These are phyloP conservation scores for Rhexocercosporidium sp. DNA, from an alignment of 2,329 filamentous ascomycete species.

Conservation along the genomic window DNA sequence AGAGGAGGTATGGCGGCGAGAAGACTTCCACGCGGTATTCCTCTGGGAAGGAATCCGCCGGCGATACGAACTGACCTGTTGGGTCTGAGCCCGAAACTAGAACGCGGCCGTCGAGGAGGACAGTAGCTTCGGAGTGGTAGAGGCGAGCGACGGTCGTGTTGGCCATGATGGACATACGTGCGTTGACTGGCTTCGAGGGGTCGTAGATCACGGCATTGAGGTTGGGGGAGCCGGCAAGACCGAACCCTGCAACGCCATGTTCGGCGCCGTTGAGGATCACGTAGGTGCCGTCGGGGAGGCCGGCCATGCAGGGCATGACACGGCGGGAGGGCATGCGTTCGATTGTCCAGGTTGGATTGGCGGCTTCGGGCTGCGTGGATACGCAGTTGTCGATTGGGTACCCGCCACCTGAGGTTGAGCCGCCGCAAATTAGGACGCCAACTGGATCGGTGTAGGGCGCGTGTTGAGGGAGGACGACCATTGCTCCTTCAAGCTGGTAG, in stretches of 20 bases:
- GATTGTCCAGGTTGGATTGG: constrained; percentile 62
- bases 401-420: constrained; percentile 58
- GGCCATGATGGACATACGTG: constrained; percentile 66
- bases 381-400: constrained; percentile 71
- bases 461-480: constrained; percentile 65
- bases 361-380: constrained; percentile 62
- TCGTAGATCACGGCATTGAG: constrained; percentile 68
- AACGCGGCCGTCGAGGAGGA: constrained; percentile 67
- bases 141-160: constrained; percentile 68
- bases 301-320: constrained; percentile 66
- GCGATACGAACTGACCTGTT: constrained; percentile 45
- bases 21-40: constrained; percentile 72
- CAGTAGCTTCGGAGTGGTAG: constrained; percentile 69
- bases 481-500: constrained; percentile 68
- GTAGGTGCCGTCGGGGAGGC: constrained; percentile 69
- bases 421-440: constrained; percentile 67
- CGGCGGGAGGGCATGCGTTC: constrained; percentile 71
- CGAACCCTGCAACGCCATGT: constrained; percentile 66
- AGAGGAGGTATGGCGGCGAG: constrained; percentile 64
- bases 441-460: constrained; percentile 66
- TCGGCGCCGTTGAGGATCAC: constrained; percentile 67
- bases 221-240: constrained; percentile 62
- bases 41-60: constrained; percentile 52
- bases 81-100: constrained; percentile 64
- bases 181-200: constrained; percentile 57